Conservation (phyloP, 139 green algal species). For the Mesotaenium endlicherianum region DNA sequence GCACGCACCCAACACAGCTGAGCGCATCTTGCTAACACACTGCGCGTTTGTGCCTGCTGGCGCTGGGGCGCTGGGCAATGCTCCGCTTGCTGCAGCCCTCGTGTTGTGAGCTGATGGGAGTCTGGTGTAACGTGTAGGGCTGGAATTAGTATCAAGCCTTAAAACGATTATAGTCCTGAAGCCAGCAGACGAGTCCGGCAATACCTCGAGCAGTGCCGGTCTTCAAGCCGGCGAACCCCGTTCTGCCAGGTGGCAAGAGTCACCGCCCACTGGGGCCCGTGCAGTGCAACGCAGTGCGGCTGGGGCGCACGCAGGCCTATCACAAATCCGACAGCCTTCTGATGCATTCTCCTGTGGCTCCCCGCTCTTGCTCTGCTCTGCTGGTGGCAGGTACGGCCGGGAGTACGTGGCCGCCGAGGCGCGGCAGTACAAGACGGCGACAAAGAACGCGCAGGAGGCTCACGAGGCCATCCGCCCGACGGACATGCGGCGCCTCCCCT, state of each 20-base stretch:
- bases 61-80: too few relatives aligned
- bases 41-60: too few relatives aligned
- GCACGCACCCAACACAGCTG: too few relatives aligned
- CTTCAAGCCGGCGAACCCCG: too few relatives aligned
- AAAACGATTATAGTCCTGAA: too few relatives aligned
- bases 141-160: too few relatives aligned
- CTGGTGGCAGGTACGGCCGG: conserved; percentile 11
- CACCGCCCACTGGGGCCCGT: conserved; percentile 45
- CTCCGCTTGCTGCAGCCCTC: too few relatives aligned
- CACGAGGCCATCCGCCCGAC: conserved; percentile 92
- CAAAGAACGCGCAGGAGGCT: conserved; percentile 80
- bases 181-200: too few relatives aligned
- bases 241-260: conserved; percentile 55
- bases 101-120: too few relatives aligned
- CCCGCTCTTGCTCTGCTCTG: not conserved
- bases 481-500: conserved; percentile 32
- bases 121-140: too few relatives aligned
- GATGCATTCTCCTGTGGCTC: not conserved
- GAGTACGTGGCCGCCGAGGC: conserved; percentile 4
- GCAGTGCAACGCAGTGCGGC: conserved; percentile 40
- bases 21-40: too few relatives aligned
- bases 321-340: not conserved
- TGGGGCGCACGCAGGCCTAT: conserved; percentile 47
- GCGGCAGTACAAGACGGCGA: conserved; percentile 49
- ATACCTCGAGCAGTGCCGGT: too few relatives aligned